Evolutionary conservation across 176 grass and related monocot species (phyloP).

Genomic region (maize (Zea mays)): Zm-B73-REFERENCE-NAM-5.0 NC_050096.1:233344001-233344500

Average conservation of each 20-base stretch:
- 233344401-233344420: conserved; percentile 4
- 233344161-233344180: conserved; percentile 92
- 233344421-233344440: conserved; percentile 27
- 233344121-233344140: conserved; percentile 87
- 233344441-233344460: conserved; percentile 24
- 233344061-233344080: conserved; percentile 93
- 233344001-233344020: conserved; percentile 96
- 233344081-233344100: conserved; percentile 91
- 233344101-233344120: conserved; percentile 93
- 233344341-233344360: conserved; percentile 14
- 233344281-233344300: conserved; percentile 93
- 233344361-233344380: conserved; percentile 11
- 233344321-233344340: conserved; percentile 16
- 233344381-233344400: conserved; percentile 30
- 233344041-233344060: conserved; percentile 96
- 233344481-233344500: conserved; percentile 92
- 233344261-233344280: conserved; percentile 74
- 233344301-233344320: conserved; percentile 65
- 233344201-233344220: conserved; percentile 84
- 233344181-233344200: conserved; percentile 93
- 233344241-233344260: conserved; percentile 79
- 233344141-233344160: conserved; percentile 91
- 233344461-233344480: conserved; percentile 80
- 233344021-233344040: conserved; percentile 75
- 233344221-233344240: conserved; percentile 92